Conservation (phyloP, 257 asterid genomes). For the Fraxinus anomala region DNA sequence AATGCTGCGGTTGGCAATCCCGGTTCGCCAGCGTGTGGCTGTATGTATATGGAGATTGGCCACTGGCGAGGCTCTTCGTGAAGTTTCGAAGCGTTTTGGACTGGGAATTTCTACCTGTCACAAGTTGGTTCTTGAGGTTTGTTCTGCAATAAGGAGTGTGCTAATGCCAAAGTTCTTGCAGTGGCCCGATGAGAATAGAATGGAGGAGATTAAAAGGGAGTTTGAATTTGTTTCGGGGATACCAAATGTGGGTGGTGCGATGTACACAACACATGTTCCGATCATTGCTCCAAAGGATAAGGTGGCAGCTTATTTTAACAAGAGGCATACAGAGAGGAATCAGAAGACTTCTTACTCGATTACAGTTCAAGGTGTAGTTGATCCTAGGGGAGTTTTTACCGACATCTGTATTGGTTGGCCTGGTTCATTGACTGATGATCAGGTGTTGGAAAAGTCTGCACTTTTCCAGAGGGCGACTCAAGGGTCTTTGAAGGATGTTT, state of each 20-base stretch:
- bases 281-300: slow-evolving; percentile 7
- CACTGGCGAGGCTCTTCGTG: slow-evolving; percentile 15
- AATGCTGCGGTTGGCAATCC: slow-evolving; percentile 1
- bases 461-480: slow-evolving; percentile 6
- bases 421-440: slow-evolving; percentile 1
- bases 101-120: slow-evolving; percentile 13
- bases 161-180: slow-evolving; percentile 5
- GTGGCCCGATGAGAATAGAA: slow-evolving; percentile 1
- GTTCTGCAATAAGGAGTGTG: background rate
- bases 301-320: background rate
- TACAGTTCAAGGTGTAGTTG: background rate
- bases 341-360: background rate
- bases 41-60: slow-evolving; percentile 13
- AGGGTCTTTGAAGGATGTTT: background rate
- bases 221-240: slow-evolving; percentile 17
- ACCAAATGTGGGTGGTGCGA: background rate
- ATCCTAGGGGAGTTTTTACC: slow-evolving; percentile 1
- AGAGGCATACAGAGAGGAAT: background rate
- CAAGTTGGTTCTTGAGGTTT: slow-evolving; percentile 9
- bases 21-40: slow-evolving; percentile 10
- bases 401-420: slow-evolving; percentile 16
- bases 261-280: slow-evolving; percentile 8
- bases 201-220: background rate
- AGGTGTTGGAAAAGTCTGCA: slow-evolving; percentile 3
- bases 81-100: slow-evolving; percentile 3